Percentiles rank a stretch among this genome's conserved stretches.
Evolutionary conservation across 768 basidiomycete species (phyloP).

Genomic region (Crassisporium funariophilum): DNA sequence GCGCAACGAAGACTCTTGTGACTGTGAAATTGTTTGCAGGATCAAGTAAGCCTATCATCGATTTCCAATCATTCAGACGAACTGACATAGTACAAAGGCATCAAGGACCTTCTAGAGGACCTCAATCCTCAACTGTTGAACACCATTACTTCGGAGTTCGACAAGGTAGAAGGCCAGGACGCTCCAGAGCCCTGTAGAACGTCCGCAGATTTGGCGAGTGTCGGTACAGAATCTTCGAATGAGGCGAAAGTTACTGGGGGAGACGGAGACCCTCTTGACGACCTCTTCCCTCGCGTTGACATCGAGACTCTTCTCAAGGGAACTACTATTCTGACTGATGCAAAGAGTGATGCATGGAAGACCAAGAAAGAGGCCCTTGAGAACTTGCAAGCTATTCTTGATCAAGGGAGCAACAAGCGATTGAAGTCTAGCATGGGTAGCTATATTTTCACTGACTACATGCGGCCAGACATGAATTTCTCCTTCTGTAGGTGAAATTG

Average conservation of each 20-base stretch:
- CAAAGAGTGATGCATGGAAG: conserved; percentile 96
- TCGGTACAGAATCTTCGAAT: conserved; percentile 44
- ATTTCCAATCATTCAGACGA: not conserved
- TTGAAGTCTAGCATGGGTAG: conserved; percentile 88
- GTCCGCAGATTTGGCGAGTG: conserved; percentile 71
- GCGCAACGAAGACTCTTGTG: conserved; percentile 90
- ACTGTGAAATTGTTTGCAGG: conserved; percentile 93
- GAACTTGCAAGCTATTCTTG: conserved; percentile 75
- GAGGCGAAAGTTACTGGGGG: conserved; percentile 41
- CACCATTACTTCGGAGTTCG: conserved; percentile 91
- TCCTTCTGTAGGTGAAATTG: conserved; percentile 75
- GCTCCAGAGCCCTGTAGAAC: conserved; percentile 78
- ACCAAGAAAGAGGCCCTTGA: conserved; percentile 95
- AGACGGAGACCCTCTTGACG: conserved; percentile 78
- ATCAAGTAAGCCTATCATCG: conserved; percentile 51
- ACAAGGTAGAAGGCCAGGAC: conserved; percentile 79
- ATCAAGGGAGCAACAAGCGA: conserved; percentile 91
- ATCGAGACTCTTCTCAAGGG: conserved; percentile 84
- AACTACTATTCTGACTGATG: conserved; percentile 78
- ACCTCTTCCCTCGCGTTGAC: conserved; percentile 94
- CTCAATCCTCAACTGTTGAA: conserved; percentile 90
- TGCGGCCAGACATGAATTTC: conserved; percentile 2
- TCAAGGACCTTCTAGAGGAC: conserved; percentile 92
- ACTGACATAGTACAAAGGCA: too few species aligned
- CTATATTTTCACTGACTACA: conserved; percentile 10